Evolutionary conservation across 2,329 filamentous ascomycete genomes (phyloP), one percentile per base, ranked within the genome.

Genomic region (Rhexocercosporidium sp.): DNA sequence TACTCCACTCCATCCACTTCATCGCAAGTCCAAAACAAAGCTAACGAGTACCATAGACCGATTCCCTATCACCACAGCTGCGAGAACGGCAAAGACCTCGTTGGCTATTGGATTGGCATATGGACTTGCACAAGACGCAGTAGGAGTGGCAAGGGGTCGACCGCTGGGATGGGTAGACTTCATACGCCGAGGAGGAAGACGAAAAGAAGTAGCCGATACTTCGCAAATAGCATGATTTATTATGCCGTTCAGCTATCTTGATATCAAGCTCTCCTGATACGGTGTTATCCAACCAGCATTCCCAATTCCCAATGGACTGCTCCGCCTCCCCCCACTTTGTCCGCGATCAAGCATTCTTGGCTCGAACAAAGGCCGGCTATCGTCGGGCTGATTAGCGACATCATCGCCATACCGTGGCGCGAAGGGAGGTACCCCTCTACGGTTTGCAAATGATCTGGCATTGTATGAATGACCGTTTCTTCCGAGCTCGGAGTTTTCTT

Each of bases 31-130:
- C 44, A n/a, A 47, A 47, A 63, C 46, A 20, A 2, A 49, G 41
- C 53, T 49, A 60, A 64, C 39, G 14, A 57, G 59, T 62, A 29
- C 57, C 69, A 39, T 77, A 95, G 92, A 94, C 82, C 86, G 90
- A 49, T 92, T 97, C 74, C 92, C 94, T 39, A 81, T 95, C 34
- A 88, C 90, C 67, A 92, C 91, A 60, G 89, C 90, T 47, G 91
- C 90, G 20, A 86, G 91, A 69, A 96, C 93, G 51, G 93, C 94
- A 60, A 92, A 89, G 77, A 87, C 92, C 73, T 95, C 94, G 1
- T 82, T 97, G 54, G 83, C 91, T 72, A 89, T 94, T 71, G 94
- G 95, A 22, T 77, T 97, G 41, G 86, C 82, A 8, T 98, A 93
- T 79, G 95, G 95, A 27, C 82, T 95, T 44, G 78, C 91, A 66